Conservation (phyloP, 192 early-diverging fungal genomes). For the Lobosporangium transversale region DNA sequence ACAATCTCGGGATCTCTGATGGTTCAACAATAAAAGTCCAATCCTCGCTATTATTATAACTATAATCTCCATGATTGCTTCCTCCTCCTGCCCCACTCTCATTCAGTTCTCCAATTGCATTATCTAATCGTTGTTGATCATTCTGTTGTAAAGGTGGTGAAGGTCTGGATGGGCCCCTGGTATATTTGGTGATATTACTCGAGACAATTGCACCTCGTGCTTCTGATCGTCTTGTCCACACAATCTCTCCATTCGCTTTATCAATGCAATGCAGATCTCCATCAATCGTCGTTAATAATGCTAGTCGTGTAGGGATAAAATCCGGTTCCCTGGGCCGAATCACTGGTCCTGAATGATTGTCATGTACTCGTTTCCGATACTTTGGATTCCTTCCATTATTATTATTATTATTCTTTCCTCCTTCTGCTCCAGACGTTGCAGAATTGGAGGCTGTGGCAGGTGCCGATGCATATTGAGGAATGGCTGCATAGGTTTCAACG, state of each 20-base stretch:
- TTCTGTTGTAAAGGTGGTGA: not conserved
- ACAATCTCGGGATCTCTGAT: constrained; percentile 71
- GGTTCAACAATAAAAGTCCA: constrained; percentile 82
- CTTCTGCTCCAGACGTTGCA: not conserved
- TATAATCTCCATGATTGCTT: not conserved
- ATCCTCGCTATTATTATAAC: constrained; percentile 25
- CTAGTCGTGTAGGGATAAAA: constrained; percentile 32
- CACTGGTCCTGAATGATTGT: constrained; percentile 10
- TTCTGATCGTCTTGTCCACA: constrained; percentile 71
- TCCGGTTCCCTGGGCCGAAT: constrained; percentile 12
- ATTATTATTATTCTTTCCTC: no score
- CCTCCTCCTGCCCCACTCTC: constrained; percentile 18
- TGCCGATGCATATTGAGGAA: not conserved
- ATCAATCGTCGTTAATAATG: constrained; percentile 80
- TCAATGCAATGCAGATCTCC: constrained; percentile 76
- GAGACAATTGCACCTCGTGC: constrained; percentile 59
- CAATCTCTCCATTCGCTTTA: constrained; percentile 58
- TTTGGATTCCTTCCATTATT: no score
- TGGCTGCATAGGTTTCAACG: not conserved
- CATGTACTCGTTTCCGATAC: constrained; percentile 6
- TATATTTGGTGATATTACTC: constrained; percentile 33
- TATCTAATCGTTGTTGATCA: not conserved
- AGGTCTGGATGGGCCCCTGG: not conserved
- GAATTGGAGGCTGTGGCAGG: not conserved
- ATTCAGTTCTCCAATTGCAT: not conserved